Evolutionary conservation across 768 basidiomycete species (phyloP), one percentile per base, ranked within the genome.

Genomic region (Lactifluus piperatus): DNA sequence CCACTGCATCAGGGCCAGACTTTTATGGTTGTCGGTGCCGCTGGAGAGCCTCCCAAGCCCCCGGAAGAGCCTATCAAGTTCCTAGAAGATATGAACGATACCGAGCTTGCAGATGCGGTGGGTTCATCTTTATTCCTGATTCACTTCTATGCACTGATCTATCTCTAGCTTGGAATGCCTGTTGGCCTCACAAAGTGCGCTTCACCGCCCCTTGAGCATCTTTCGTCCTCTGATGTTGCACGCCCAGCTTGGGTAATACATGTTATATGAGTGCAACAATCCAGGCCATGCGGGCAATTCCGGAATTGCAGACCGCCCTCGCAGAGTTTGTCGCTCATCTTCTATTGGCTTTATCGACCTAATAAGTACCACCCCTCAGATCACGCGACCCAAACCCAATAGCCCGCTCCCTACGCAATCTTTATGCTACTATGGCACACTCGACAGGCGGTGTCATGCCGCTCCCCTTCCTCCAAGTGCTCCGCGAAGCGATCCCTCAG

Each of bases 231-330:
- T 58, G 37, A 56, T 26, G 5, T 59, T 39, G 44, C 29, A 34
- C 34, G 47, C 18, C 29, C 51, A 62, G 64, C 67, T 75, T 94
- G 37, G 94, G 95, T 36, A 97, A 97, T 69, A 97, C 94, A 0
- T 97, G 95, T 68, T 99, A 99, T 74, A 92, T 97, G 87, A 98
- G 95, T 69, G 84, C 97, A 1, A 92, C 91, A 2, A 76, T 98
- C 1, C 97, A 99, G 75, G 86, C 89, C n/a, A 79, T 99, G 62
- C 88, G 92, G 24, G 84, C 90, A 4, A 86, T 99, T 51, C 94
- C 94, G 2, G 93, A 97, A 66, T 79, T 99, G 5, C 86, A 88
- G 67, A 69, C 77, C 1, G 88, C 91, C 0, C 77, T 97, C 22
- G 71, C 71, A 66, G 72, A 73, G 82, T 87, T 68, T 64, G 81